These are phyloP conservation scores for Rhodotorula graminis DNA, from an alignment of 768 basidiomycete species.

Conservation along the genomic window DNA sequence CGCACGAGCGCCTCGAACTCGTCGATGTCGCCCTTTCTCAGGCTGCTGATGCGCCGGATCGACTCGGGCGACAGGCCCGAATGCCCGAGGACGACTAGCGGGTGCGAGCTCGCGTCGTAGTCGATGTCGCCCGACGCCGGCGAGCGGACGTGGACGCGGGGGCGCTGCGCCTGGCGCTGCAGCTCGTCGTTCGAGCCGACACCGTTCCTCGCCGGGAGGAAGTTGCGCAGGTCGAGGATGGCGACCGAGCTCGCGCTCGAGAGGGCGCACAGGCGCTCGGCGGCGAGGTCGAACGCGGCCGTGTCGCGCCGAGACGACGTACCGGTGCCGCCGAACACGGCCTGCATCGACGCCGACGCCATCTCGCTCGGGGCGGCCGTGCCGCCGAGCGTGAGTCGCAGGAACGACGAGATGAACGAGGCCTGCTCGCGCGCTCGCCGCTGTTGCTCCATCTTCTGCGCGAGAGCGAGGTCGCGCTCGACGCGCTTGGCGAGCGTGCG, in stretches of 20 bases:
- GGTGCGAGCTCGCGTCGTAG: background rate
- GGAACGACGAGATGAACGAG: background rate
- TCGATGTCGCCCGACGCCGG: background rate
- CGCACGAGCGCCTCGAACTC: background rate
- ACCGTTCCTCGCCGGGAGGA: background rate
- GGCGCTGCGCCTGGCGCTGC: background rate
- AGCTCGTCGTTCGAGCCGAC: background rate
- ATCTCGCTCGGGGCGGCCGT: too few species aligned
- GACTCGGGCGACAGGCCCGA: background rate
- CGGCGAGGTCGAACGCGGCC: background rate
- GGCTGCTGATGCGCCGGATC: background rate
- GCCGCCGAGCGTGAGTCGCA: background rate
- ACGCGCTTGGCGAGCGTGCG: background rate
- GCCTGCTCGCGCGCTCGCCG: background rate
- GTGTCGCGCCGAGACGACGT: background rate
- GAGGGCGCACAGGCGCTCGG: background rate
- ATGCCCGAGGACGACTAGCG: background rate
- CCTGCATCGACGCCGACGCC: constrained; percentile 2
- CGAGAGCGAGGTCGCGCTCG: background rate
- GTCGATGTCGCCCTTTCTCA: background rate
- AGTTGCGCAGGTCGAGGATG: background rate
- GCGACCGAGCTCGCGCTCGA: background rate
- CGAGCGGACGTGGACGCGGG: background rate
- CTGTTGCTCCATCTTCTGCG: background rate
- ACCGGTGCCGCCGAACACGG: background rate